Evolutionary conservation across 2,329 filamentous ascomycete species (phyloP), one percentile per base, ranked within the genome.

Genomic region (Fusarium setosum): DNA sequence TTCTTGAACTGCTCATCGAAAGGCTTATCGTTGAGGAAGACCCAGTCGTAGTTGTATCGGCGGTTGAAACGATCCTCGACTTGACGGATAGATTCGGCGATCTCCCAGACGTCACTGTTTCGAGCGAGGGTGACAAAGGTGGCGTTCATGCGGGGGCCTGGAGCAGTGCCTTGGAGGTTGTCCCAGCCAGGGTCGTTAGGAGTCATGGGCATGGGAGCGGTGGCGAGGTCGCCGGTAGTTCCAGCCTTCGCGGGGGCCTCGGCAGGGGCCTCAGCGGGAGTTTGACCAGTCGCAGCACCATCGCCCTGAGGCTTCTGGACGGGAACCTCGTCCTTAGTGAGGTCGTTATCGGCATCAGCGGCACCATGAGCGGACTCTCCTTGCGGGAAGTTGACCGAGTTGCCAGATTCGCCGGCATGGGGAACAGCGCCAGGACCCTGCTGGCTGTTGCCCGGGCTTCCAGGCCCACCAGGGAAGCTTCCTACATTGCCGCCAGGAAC

Each of bases 1-100:
- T 93, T 95, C 80, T 94, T 98, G 86, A 99, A 99, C 10, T 89
- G 90, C 4, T 92, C 92, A 75, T 97, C 92, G 74, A 99, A 99
- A 1, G 94, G 92, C 77, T 94, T 89, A 77, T 99, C 96, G 80
- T 99, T 99, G 63, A 99, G 84, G 82, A 99, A 99, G 52, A 99
- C 95, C 96, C 96, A 99, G 77, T 98, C 95, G 81, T 99, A 99
- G 83, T 97, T 90, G 83, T 92, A 98, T 73, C 95, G 92, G 74
- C 90, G 89, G 83, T 99, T 99, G 88, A 99, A 99, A 75, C 96
- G 92, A 79, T 99, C 96, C 81, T 99, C 96, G 56, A 99, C 90
- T 75, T 97, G 93, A 56, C 96, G 93, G 75, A 99, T 99, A 12
- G 94, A 97, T 74, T 93, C 89, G 63, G 94, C 92, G 75, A 99